Percentiles rank a stretch among this genome's conserved stretches.
Evolutionary conservation across 2,329 filamentous ascomycete species (phyloP).

Genomic region (Dothidotthia symphoricarpi): DNA sequence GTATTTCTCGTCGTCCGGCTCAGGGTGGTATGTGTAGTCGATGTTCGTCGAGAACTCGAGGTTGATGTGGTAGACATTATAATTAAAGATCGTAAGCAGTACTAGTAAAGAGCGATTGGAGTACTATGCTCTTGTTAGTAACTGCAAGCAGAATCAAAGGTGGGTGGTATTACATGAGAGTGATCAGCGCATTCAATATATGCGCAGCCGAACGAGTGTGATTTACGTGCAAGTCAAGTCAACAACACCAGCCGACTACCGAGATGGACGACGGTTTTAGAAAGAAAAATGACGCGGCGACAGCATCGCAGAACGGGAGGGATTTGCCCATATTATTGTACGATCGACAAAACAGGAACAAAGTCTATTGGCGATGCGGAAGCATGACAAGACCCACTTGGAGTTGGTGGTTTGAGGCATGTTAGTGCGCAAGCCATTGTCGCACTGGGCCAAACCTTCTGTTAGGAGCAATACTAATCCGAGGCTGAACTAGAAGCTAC

Average conservation of each 20-base stretch:
- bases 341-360: constrained; percentile 17
- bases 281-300: constrained; percentile 20
- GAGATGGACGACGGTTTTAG: constrained; percentile 16
- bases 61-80: constrained; percentile 29
- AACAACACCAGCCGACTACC: too few species aligned
- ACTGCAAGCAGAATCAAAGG: not conserved
- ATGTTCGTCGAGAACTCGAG: constrained; percentile 6
- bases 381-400: constrained; percentile 18
- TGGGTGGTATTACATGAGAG: not conserved
- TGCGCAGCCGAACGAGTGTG: not conserved
- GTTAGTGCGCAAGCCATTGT: constrained; percentile 22
- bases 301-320: constrained; percentile 18
- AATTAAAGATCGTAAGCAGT: constrained; percentile 22
- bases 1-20: not conserved
- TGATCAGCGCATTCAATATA: not conserved
- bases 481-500: constrained; percentile 13
- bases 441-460: constrained; percentile 24
- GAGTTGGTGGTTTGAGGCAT: constrained; percentile 26
- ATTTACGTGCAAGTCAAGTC: too few species aligned
- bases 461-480: constrained; percentile 10
- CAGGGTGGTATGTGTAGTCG: constrained; percentile 1
- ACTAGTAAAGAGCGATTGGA: too few species aligned
- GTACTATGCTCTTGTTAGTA: too few species aligned
- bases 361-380: constrained; percentile 26
- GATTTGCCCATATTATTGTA: constrained; percentile 26